These are phyloP conservation scores for Rheum nobile DNA, from an alignment of 148 eudicot genomes.

Conservation along the genomic window DNA sequence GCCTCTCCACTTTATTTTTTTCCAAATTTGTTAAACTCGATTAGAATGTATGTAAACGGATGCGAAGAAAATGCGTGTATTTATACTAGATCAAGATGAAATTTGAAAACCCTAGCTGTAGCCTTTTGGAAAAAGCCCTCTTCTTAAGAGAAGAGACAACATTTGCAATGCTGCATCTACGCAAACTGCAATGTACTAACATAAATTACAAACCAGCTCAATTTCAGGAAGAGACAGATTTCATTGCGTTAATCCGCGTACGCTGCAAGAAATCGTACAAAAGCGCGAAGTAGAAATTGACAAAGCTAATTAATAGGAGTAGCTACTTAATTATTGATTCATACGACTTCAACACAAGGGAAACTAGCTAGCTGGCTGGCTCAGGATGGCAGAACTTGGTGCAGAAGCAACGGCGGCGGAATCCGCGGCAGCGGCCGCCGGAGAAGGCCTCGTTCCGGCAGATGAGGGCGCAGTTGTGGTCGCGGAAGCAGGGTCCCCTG, in stretches of 20 bases:
- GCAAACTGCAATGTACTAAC: too few relatives aligned
- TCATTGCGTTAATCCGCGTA: neutral
- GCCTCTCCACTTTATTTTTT: neutral
- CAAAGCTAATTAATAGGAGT: too few relatives aligned
- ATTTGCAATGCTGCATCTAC: too few relatives aligned
- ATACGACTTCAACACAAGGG: too few relatives aligned
- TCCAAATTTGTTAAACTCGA: too few relatives aligned
- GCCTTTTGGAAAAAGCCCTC: too few relatives aligned
- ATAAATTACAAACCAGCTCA: neutral
- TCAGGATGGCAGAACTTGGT: conserved; percentile 26
- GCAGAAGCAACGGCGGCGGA: conserved; percentile 63
- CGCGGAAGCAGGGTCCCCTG: conserved; percentile 37
- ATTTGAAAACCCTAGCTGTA: too few relatives aligned
- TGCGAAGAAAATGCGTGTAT: too few relatives aligned
- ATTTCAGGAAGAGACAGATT: neutral
- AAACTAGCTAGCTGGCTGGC: too few relatives aligned
- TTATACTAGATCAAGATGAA: neutral
- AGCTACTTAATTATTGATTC: neutral
- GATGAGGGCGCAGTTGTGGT: conserved; percentile 37
- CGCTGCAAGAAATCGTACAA: neutral
- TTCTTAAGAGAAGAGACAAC: too few relatives aligned
- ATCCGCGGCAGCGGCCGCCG: conserved; percentile 48
- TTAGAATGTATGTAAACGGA: too few relatives aligned
- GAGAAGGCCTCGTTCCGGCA: conserved; percentile 54
- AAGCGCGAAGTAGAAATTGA: too few relatives aligned